Conservation (phyloP, 768 basidiomycete genomes). For the Xerocomus potaroensis region DNA sequence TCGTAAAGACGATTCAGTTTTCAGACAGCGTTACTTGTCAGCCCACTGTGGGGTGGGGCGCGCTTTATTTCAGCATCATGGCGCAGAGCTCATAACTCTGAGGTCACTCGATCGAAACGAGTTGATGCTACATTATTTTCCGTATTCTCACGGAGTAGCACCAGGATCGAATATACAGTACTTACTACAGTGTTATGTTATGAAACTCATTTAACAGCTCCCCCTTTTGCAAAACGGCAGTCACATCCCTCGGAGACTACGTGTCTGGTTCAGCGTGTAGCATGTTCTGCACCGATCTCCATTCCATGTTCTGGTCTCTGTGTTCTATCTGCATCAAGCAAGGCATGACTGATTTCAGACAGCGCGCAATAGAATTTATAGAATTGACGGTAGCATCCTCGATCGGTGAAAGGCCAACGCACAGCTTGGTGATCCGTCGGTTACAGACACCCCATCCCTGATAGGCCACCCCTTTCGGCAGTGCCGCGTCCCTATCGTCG, state of each 20-base stretch:
- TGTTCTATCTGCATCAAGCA: slow-evolving; percentile 4
- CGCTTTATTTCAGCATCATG: slow-evolving; percentile 46
- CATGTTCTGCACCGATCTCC: slow-evolving; percentile 6
- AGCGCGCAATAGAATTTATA: slow-evolving; percentile 3
- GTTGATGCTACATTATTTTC: slow-evolving; percentile 32
- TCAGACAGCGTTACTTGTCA: too few species aligned
- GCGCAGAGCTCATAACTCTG: slow-evolving; percentile 48
- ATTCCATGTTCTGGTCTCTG: neutral
- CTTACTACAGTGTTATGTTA: too few species aligned
- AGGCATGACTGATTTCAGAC: slow-evolving; percentile 16
- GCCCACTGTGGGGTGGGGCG: too few species aligned
- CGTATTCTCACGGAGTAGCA: too few species aligned
- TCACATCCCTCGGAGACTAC: too few species aligned
- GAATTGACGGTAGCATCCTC: neutral
- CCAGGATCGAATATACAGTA: too few species aligned
- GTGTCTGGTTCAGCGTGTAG: neutral
- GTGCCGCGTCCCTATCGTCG: neutral
- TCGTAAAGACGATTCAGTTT: too few species aligned
- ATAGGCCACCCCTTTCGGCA: neutral
- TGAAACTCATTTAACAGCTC: too few species aligned
- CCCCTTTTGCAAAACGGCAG: too few species aligned
- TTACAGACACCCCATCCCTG: slow-evolving; percentile 9
- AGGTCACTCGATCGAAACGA: slow-evolving; percentile 48
- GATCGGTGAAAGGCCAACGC: slow-evolving; percentile 18
- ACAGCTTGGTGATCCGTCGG: slow-evolving; percentile 5